Base-by-base conservation (phyloP, 176 grass and related monocot genomes). In the Metroxylon sagu region DNA sequence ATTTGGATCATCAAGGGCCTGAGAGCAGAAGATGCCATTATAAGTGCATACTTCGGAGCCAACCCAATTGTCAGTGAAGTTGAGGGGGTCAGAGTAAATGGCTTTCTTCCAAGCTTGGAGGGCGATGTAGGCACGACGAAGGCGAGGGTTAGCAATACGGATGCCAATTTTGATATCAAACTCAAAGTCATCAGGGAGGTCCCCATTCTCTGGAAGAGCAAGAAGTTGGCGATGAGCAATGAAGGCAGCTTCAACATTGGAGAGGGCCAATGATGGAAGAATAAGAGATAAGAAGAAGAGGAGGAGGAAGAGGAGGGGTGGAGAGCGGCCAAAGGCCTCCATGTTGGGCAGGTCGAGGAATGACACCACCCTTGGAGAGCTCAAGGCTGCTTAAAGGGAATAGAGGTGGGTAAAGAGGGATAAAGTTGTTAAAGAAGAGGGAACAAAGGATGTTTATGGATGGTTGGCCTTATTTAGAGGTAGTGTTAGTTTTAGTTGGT, bases 71-170 rank as follows among this genome's bases (percentile, higher is more conserved):
- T 39, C 79, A 4, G 72, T 82, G 66, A 71, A 71, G 60, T 82
- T 82, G 25, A 61, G 59, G 7, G 71, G 79, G 62, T 82, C 79
- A 16, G 79, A 82, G 66, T 76, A 82, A 4, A 82, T 71, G 26
- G 79, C 79, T 25, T 51, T 56, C 26, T 57, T 56, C 79, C 71
- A 81, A 1, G 66, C 79, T 27, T 81, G 79, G 23, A 81, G 53
- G 43, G 72, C 79, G 26, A 62, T 76, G 65, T 82, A 82, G 64
- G 71, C 78, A 35, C 66, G 66, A 14, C 71, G 63, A 25, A 81
- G 71, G 50, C 71, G 64, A 19, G 59, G 57, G 18, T 74, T 81
- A 64, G 51, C 52, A 8, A 81, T 62, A 3, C 50, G n/a, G 18
- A 59, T 19, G 7, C 60, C 78, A 4, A 81, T 66, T n/a, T 81